These are phyloP conservation scores for Podosphaera leucotricha DNA, from an alignment of 2,329 filamentous ascomycete species.

Conservation along the genomic window DNA sequence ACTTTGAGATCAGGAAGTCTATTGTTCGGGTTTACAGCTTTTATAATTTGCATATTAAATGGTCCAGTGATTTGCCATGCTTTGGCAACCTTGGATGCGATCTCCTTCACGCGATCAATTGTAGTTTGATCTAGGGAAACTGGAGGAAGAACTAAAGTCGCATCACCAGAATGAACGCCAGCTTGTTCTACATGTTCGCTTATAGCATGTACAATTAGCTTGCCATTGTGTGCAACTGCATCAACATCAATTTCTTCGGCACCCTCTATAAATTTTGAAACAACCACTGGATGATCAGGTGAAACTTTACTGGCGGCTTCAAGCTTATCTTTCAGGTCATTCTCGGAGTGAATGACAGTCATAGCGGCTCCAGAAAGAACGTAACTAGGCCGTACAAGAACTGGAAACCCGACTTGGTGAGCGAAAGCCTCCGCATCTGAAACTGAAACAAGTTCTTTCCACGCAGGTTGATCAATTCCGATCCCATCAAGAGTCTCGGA, in stretches of 20 bases:
- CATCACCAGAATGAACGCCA: constrained; percentile 94
- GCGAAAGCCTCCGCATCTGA: constrained; percentile 74
- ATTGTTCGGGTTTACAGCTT: constrained; percentile 54
- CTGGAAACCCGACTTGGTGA: constrained; percentile 67
- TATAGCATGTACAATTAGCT: constrained; percentile 75
- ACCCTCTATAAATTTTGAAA: constrained; percentile 94
- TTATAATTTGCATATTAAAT: constrained; percentile 99
- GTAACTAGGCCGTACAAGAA: constrained; percentile 83
- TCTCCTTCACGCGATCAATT: constrained; percentile 78
- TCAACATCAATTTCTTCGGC: constrained; percentile 94
- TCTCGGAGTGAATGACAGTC: constrained; percentile 78
- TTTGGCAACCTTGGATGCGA: constrained; percentile 86
- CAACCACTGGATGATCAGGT: constrained; percentile 91
- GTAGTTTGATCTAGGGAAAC: constrained; percentile 51
- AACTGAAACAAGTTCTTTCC: constrained; percentile 89
- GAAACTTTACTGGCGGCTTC: constrained; percentile 75
- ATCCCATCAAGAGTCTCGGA: constrained; percentile 93
- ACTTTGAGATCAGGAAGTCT: constrained; percentile 67
- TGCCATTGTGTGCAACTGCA: constrained; percentile 65
- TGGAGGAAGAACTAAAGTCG: constrained; percentile 79
- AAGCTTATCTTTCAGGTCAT: constrained; percentile 86
- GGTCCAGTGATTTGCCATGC: constrained; percentile 94
- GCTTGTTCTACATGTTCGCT: constrained; percentile 93
- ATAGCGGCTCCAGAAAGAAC: constrained; percentile 95
- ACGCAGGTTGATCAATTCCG: constrained; percentile 86